These are phyloP conservation scores for Talaromyces sp. DNA, from an alignment of 2,329 filamentous ascomycete genomes.

Conservation along the genomic window DNA sequence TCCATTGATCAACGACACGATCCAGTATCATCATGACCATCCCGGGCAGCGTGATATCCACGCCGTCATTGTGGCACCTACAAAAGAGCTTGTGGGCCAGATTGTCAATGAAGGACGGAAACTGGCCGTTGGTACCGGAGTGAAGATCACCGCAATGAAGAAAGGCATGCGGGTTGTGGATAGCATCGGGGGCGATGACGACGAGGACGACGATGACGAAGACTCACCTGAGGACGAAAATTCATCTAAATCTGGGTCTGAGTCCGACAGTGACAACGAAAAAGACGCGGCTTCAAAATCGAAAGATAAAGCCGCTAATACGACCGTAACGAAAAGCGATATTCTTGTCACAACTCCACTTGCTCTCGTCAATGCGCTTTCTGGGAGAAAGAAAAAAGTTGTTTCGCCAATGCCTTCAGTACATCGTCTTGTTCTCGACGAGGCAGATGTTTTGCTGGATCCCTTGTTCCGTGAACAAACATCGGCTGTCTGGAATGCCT, in stretches of 20 bases:
- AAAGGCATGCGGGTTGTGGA: slow-evolving; percentile 72
- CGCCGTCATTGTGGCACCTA: slow-evolving; percentile 70
- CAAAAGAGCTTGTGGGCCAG: slow-evolving; percentile 74
- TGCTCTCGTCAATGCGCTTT: slow-evolving; percentile 69
- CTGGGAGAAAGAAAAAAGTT: slow-evolving; percentile 41
- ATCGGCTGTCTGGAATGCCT: slow-evolving; percentile 74
- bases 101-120: slow-evolving; percentile 81
- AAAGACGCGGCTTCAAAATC: slow-evolving; percentile 21
- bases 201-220: slow-evolving; percentile 29
- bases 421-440: slow-evolving; percentile 74
- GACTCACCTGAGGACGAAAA: not conserved
- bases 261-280: slow-evolving; percentile 29
- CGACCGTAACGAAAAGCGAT: slow-evolving; percentile 64
- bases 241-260: slow-evolving; percentile 28
- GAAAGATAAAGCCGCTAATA: slow-evolving; percentile 27
- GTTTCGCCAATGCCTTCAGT: slow-evolving; percentile 59
- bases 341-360: slow-evolving; percentile 78
- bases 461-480: slow-evolving; percentile 87
- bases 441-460: slow-evolving; percentile 91
- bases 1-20: slow-evolving; percentile 72
- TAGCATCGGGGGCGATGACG: slow-evolving; percentile 37
- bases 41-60: slow-evolving; percentile 56
- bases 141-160: slow-evolving; percentile 75
- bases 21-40: slow-evolving; percentile 48
- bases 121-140: slow-evolving; percentile 67